Base-by-base conservation (phyloP, 2,329 filamentous ascomycete genomes). In the Epichloe hybrida region DNA sequence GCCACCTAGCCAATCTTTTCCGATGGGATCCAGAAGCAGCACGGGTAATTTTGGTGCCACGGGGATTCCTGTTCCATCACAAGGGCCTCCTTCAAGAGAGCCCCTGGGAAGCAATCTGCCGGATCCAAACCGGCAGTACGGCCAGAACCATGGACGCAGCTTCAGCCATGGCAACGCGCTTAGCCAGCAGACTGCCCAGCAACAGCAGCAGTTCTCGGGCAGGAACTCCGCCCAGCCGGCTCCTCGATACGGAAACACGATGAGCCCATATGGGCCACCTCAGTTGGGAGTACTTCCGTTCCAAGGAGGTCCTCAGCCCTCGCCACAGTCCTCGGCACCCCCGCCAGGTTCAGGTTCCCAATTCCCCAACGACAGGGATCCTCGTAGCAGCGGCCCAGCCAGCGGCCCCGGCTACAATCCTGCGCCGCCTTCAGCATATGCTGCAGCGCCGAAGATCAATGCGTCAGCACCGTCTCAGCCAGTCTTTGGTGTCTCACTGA, bases 401-500 rank as follows among this genome's bases (percentile, higher is more conserved):
- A 58, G 57, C 35, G 55, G 39, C 36, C 44, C 52, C 3, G 55
- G 48, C 36, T 48, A 55, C 5, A 52, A 54, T 17, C 54, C 57
- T 9, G 50, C 20, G 5, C 48, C 45, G 11, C 53, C 54, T 2
- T 46, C 56, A 41, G 50, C 51, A n/a, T 60, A 61, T 39, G 65
- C 64, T n/a, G 58, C 62, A n/a, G n/a, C 46, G 12, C 23, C 51
- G 17, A 34, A 38, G 35, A 44, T 12, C 13, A 7, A 53, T n/a
- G 48, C 7, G 27, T n/a, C 39, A 13, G 17, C 64, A 6, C 80
- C 83, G 2, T 64, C 83, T 34, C 84, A 83, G 56, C 85, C 88
- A 1, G 85, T 96, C 1, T 98, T 97, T 66, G 91, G 91, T 1
- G 70, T 96, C 6, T 80, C 80, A 13, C 71, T 98, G 15, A 80